These are phyloP conservation scores for Neurospora discreta DNA, from an alignment of 495 filamentous ascomycete genomes.

Conservation along the genomic window DNA sequence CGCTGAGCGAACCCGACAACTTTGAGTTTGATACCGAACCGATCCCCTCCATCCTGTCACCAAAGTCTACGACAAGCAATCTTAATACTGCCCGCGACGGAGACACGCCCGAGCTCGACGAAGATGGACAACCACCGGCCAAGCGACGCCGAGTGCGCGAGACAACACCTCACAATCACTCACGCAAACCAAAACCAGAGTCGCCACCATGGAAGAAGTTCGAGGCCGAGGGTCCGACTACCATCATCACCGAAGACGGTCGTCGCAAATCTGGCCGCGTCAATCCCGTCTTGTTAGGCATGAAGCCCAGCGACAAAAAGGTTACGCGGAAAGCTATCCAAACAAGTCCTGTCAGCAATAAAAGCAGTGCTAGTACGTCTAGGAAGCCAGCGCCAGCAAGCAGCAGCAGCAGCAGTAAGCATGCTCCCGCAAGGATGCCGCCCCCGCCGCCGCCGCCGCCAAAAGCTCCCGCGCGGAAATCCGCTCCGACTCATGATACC, in stretches of 20 bases:
- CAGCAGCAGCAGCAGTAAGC: conserved; percentile 7
- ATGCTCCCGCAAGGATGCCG: conserved; percentile 4
- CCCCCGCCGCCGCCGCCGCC: not conserved
- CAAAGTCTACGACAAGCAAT: not conserved
- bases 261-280: conserved; percentile 77
- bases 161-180: conserved; percentile 23
- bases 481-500: conserved; percentile 6
- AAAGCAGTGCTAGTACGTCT: not conserved
- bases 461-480: conserved; percentile 12
- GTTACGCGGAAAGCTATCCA: conserved; percentile 33
- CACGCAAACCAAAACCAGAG: conserved; percentile 34
- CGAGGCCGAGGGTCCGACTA: conserved; percentile 76
- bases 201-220: conserved; percentile 95
- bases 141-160: conserved; percentile 62
- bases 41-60: not conserved
- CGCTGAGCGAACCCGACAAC: not conserved
- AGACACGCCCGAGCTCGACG: conserved; percentile 1
- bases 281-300: conserved; percentile 59
- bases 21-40: not conserved
- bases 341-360: not conserved
- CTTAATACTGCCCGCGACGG: not conserved
- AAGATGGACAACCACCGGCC: conserved; percentile 43
- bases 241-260: conserved; percentile 62
- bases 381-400: not conserved
- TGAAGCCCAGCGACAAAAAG: conserved; percentile 56